Base-by-base conservation (phyloP, 148 eudicot genomes). In the Dysphania ambrosioides region DNA sequence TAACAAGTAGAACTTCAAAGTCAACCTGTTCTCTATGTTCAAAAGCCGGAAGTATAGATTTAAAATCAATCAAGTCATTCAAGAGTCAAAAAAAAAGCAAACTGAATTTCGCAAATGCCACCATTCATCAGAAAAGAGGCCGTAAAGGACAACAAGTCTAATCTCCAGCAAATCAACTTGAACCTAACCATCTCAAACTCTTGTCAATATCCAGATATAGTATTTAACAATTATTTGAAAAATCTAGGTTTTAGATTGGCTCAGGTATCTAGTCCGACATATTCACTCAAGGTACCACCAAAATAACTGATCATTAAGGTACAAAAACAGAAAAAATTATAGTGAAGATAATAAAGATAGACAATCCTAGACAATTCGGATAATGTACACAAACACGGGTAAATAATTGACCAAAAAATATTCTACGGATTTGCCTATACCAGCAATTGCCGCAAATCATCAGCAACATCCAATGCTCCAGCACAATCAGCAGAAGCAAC, bases 401-500 rank as follows among this genome's bases (percentile, higher is more conserved):
- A 24, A 30, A 8, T n/a, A 42, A 66, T 26, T 21, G 24, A 57
- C 13, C 51, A 5, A 30, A 0, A 40, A 2, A 49, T 18, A 11
- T 34, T 29, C 13, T 10, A 53, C 13, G 74, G 66, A 60, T 29
- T 36, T 18, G 30, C 19, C 4, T 36, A 36, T 90, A 95, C 99
- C 99, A 95, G 79, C 74, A 95, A 85, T 79, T 89, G 88, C 82
- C 86, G 90, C 90, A 95, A 87, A 86, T 92, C 99, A 83, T 92
- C 97, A 65, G 85, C 91, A 71, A 95, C 82, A 72, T 95, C 99
- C 84, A 95, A 89, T 66, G 99, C 96, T 82, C 99, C 99, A 82
- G 96, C 93, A 89, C 94, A 95, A 84, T 95, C 99, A 78, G 89
- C 91, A 63, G 99, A 90, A 66, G 92, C 80, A 72, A 95, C 92